Evolutionary conservation across 805 yeast species (phyloP), one percentile per base, ranked within the genome.

Genomic region (Myxozyma neglecta): DNA sequence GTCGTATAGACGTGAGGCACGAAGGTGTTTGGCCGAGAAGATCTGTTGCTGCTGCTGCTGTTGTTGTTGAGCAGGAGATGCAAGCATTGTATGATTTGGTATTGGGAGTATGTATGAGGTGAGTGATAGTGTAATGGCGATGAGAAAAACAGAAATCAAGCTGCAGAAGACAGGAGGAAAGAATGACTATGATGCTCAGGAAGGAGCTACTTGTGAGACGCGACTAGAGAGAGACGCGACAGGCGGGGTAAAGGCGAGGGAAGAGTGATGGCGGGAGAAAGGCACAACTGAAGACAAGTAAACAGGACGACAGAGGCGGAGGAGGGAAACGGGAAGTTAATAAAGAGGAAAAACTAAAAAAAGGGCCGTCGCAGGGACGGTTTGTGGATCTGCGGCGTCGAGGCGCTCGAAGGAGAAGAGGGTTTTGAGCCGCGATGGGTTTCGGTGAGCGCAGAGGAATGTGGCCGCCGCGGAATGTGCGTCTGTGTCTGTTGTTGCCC

Each of bases 151-250:
- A 20, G 18, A 20, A n/a, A 16, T n/a, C 5, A 20, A 3, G 46
- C 14, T n/a, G 46, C 36, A 5, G 46, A 34, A 37, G 29, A 24
- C 29, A 24, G 29, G 29, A 50, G 29, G 51, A 44, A 42, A n/a
- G 43, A 44, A 43, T 39, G 48, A 58, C 53, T 32, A 61, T 55
- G n/a, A 34, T 47, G 61, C 60, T 63, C 61, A 61, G 65, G 65
- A 63, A 65, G 64, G 68, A 65, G 65, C 65, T 48, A 60, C 62
- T 57, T 63, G 67, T 59, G 65, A 54, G 20, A 24, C 24, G 46
- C 29, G 20, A 34, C 50, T 9, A 46, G 24, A 43, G 58, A 20
- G 50, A 44, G 45, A 32, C 43, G 42, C 37, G 39, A 36, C 39
- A 47, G 29, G 13, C 20, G 43, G 45, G 36, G 59, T 18, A n/a